Base-by-base conservation (phyloP, 495 filamentous ascomycete genomes). In the Neurospora cerealis region DNA sequence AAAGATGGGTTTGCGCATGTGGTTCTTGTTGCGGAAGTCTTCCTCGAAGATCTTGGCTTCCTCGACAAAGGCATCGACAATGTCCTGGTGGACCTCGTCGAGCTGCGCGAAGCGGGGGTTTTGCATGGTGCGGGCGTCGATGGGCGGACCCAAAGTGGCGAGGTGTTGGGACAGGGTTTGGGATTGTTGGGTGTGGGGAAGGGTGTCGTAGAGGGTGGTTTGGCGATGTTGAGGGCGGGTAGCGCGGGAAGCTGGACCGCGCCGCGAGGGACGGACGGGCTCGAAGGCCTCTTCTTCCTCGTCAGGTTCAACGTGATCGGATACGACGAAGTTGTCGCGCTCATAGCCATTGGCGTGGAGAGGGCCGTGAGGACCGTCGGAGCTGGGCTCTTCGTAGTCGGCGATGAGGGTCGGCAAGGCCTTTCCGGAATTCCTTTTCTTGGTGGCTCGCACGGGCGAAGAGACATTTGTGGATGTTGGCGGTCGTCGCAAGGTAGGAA, bases 391-490 rank as follows among this genome's bases (percentile, higher is more conserved):
- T 19, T 83, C 77, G n/a, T 80, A 72, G 9, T 79, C 80, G 21
- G 77, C 79, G 44, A 74, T 36, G 19, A 71, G 38, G 54, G 72
- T 71, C 28, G 46, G 44, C 71, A 74, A 21, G 21, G 71, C 24
- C 6, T 87, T 85, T 74, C 86, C 88, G 44, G 84, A 85, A 79
- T 91, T 85, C 21, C 76, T 77, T 69, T 79, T 83, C 46, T 77
- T 80, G 8, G 80, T 75, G 34, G 79, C 76, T 44, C 76, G 86
- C 4, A 93, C 80, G 7, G 96, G 95, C 13, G 96, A 97, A 4
- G 96, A 94, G 11, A 97, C 87, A 72, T 93, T 92, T 0, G 95
- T 97, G 6, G 95, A 96, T 70, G 91, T 91, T 77, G 80, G 80
- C 41, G 73, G 70, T 41, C 70, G 46, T 85, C 79, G 42, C 84